A percentile compares a stretch with the other conserved stretches of the same genome.
phyloP scores from a whole-genome alignment of 345 rosid species.

The Acer negundo region DNA sequence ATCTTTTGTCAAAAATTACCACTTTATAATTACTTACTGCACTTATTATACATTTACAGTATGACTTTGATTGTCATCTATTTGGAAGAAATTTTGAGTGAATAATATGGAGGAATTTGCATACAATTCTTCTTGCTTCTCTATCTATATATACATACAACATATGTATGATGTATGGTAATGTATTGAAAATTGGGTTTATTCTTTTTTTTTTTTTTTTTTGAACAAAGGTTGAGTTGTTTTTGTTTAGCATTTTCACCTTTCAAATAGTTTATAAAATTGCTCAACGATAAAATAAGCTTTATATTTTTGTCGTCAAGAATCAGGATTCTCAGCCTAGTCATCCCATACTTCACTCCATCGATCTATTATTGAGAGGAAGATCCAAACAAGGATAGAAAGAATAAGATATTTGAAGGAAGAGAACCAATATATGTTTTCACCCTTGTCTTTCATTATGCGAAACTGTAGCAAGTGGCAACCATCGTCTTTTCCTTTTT shows the following conservation, averaged over 20 bases:
- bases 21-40: background rate
- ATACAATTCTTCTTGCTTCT: background rate
- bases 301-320: background rate
- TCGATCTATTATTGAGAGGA: background rate
- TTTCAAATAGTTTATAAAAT: background rate
- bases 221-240: background rate
- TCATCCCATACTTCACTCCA: background rate
- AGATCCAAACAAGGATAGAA: background rate
- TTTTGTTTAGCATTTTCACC: background rate
- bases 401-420: background rate
- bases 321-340: background rate
- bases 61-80: background rate
- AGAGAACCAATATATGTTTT: background rate
- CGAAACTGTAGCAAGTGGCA: background rate
- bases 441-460: background rate
- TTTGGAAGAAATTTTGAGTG: conserved; percentile 10
- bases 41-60: background rate
- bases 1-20: background rate
- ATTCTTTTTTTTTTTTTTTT: background rate
- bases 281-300: background rate
- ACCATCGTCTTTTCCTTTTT: background rate
- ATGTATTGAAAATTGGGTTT: background rate
- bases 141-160: background rate
- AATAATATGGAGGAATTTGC: background rate
- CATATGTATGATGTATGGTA: background rate